Evolutionary conservation across 2,329 filamentous ascomycete species (phyloP), one percentile per base, ranked within the genome.

Genomic region (Colletotrichum caudatum): DNA sequence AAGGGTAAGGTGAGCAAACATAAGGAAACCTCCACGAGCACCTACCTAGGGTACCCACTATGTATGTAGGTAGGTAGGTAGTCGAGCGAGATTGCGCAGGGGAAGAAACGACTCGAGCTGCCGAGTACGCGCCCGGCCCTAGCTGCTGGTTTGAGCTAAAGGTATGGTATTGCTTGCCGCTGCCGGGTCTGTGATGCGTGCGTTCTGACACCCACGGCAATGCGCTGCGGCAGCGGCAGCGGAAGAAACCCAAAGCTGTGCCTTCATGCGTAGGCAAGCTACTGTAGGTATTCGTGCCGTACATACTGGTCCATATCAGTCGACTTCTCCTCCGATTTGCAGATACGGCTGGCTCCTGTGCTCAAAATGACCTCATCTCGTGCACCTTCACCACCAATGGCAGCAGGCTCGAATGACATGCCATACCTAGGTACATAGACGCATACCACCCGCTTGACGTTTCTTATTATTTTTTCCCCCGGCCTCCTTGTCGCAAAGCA

Each of bases 151-250:
- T 18, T 37, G 44, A 29, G 44, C 29, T 29, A 29, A 29, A 29
- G 29, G 29, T 29, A 29, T 29, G 29, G 20, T n/a, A 46, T n/a
- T n/a, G 44, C 44, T 41, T 33, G 26, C 35, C 60, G 26, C 44
- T 66, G 48, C 39, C 39, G 44, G 16, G 26, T 41, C 60, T 46
- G 61, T 58, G 48, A 56, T 65, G 53, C 46, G 14, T 46, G 44
- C 44, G n/a, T 54, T 41, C 33, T 37, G 33, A 12, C 20, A n/a
- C 53, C 29, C 29, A 56, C 20, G 48, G 60, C 29, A 51, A 41
- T 64, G 61, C 61, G 67, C 60, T 46, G 53, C 53, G 35, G 35
- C 67, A 18, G 46, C 57, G 62, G 58, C 67, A 68, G 64, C 11
- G 63, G 51, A 63, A 71, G 58, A 71, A 71, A 71, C 7, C 16